Evolutionary conservation across 345 rosid genomes (phyloP).

Genomic region (Angophora floribunda): DNA sequence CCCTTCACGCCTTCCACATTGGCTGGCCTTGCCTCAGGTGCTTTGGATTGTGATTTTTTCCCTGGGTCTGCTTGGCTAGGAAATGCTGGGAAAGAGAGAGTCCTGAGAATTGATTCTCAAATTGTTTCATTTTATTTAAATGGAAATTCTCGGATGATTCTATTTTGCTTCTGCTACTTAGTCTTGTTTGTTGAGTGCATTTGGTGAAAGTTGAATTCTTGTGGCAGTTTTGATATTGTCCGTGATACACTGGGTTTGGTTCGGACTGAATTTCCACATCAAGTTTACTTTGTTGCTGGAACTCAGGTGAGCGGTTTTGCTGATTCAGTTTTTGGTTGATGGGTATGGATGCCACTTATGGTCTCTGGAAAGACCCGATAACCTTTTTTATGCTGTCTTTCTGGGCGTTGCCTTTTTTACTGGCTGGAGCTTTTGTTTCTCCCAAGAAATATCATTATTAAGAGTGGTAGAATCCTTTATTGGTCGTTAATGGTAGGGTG

Average conservation of each 20-base stretch:
- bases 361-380: neutral
- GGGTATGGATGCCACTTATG: neutral
- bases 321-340: neutral
- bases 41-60: neutral
- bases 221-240: conserved; percentile 69
- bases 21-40: conserved; percentile 99
- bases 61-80: neutral
- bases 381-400: neutral
- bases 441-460: neutral
- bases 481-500: neutral
- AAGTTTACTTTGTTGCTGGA: conserved; percentile 75
- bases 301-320: conserved; percentile 52
- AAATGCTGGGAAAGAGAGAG: neutral
- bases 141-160: neutral
- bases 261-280: conserved; percentile 84
- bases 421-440: neutral
- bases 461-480: neutral
- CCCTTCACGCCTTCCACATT: conserved; percentile 80
- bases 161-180: neutral
- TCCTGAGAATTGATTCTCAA: neutral
- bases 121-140: neutral
- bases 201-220: neutral
- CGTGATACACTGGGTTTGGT: conserved; percentile 80
- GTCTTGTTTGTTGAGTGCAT: neutral
- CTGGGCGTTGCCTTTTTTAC: neutral